Evolutionary conservation across 169 alveolate genomes (phyloP).

Genomic region (Cryptosporidium sp.): DNA sequence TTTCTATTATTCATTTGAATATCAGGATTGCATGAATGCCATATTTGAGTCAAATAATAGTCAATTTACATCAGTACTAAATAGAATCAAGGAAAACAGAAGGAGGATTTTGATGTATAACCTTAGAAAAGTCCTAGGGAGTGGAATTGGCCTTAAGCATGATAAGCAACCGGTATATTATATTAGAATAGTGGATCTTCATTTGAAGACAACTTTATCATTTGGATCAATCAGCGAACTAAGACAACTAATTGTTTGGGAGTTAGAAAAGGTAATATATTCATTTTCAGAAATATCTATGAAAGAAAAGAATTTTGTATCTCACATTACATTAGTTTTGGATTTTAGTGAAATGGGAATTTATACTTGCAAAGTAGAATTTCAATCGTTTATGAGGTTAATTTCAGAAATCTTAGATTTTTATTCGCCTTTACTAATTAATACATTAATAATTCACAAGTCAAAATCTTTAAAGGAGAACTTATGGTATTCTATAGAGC

Average conservation of each 20-base stretch:
- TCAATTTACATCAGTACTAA: slow-evolving; percentile 6
- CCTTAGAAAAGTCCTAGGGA: slow-evolving; percentile 19
- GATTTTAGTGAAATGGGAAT: slow-evolving; percentile 43
- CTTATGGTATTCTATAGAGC: slow-evolving; percentile 40
- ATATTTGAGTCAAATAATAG: slow-evolving; percentile 12
- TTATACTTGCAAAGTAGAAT: slow-evolving; percentile 30
- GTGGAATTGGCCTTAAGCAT: slow-evolving; percentile 58
- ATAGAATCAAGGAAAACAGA: slow-evolving; percentile 31
- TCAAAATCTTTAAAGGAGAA: slow-evolving; percentile 26
- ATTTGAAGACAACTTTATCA: slow-evolving; percentile 19
- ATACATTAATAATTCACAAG: slow-evolving; percentile 52
- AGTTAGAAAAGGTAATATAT: slow-evolving; percentile 43
- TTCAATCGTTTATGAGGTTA: slow-evolving; percentile 55
- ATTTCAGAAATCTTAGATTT: slow-evolving; percentile 42
- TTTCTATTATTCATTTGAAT: neutral
- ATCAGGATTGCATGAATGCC: slow-evolving; percentile 53
- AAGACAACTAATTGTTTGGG: slow-evolving; percentile 64
- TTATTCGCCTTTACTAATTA: slow-evolving; percentile 50
- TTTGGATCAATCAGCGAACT: slow-evolving; percentile 15
- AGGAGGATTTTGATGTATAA: slow-evolving; percentile 44
- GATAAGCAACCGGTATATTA: slow-evolving; percentile 59
- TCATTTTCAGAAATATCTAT: slow-evolving; percentile 37
- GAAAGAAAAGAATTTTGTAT: slow-evolving; percentile 27
- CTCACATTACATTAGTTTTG: slow-evolving; percentile 46
- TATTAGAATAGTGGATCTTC: slow-evolving; percentile 45